Conservation (phyloP, 805 yeast genomes). For the Metschnikowia gelsemii region DNA sequence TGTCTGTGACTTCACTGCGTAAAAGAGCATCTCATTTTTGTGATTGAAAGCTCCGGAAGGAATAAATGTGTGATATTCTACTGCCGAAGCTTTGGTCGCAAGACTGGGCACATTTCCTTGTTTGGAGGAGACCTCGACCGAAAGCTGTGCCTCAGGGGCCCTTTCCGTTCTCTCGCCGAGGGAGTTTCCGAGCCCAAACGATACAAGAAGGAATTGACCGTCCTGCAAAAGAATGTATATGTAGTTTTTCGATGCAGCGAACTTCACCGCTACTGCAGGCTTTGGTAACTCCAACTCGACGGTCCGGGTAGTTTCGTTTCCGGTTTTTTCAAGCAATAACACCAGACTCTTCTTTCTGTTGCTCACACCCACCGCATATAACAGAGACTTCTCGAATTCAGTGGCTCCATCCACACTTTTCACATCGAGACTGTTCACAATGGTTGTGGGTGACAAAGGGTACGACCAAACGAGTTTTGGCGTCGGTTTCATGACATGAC, state of each 20-base stretch:
- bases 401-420: conserved; percentile 20
- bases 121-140: conserved; percentile 9
- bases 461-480: conserved; percentile 59
- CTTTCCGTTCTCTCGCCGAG: no score
- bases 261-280: conserved; percentile 17
- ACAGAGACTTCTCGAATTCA: neutral
- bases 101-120: conserved; percentile 14
- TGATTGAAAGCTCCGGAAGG: conserved; percentile 23
- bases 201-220: conserved; percentile 31
- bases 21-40: conserved; percentile 28
- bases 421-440: conserved; percentile 43
- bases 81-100: conserved; percentile 11
- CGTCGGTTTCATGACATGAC: conserved; percentile 52
- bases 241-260: conserved; percentile 6
- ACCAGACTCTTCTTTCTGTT: conserved; percentile 33
- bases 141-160: neutral
- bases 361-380: conserved; percentile 39
- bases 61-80: conserved; percentile 33
- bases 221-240: conserved; percentile 30
- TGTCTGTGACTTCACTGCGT: conserved; percentile 15
- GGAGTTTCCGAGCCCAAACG: no score
- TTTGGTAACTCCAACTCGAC: conserved; percentile 13
- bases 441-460: conserved; percentile 49
- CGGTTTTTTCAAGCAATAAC: conserved; percentile 15
- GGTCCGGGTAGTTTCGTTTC: conserved; percentile 15